Evolutionary conservation across 1,284 basidiomycete species (phyloP).

Genomic region (Kwoniella shivajii): DNA sequence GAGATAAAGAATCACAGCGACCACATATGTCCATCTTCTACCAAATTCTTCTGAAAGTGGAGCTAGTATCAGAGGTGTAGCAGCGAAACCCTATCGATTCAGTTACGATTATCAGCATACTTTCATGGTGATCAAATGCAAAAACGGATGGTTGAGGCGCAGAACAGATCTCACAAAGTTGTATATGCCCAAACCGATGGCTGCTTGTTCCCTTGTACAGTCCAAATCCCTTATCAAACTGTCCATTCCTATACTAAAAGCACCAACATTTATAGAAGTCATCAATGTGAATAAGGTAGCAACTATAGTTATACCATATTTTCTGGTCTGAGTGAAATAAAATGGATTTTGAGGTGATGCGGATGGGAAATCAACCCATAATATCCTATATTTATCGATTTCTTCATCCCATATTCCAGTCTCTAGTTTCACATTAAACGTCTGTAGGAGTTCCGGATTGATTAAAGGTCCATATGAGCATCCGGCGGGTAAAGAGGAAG

Average conservation of each 20-base stretch:
- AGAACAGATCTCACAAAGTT: conserved; percentile 52
- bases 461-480: conserved; percentile 12
- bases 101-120: too few relatives aligned
- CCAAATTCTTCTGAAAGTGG: conserved; percentile 79
- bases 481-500: conserved; percentile 7
- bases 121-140: not conserved
- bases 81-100: conserved; percentile 71
- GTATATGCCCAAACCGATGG: conserved; percentile 64
- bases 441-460: not conserved
- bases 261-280: conserved; percentile 61
- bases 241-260: conserved; percentile 63
- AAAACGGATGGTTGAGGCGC: not conserved
- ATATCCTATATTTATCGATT: conserved; percentile 23
- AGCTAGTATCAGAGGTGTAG: conserved; percentile 70
- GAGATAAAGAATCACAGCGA: conserved; percentile 61
- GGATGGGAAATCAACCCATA: conserved; percentile 63
- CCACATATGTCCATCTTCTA: conserved; percentile 67
- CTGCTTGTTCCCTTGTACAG: conserved; percentile 63
- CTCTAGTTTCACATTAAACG: not conserved
- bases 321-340: conserved; percentile 59
- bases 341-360: conserved; percentile 62
- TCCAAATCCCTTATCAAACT: conserved; percentile 69
- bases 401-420: not conserved
- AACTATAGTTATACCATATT: conserved; percentile 64
- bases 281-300: conserved; percentile 64